Evolutionary conservation across 257 asterid genomes (phyloP).

Genomic region (Petunia axillaris): DNA sequence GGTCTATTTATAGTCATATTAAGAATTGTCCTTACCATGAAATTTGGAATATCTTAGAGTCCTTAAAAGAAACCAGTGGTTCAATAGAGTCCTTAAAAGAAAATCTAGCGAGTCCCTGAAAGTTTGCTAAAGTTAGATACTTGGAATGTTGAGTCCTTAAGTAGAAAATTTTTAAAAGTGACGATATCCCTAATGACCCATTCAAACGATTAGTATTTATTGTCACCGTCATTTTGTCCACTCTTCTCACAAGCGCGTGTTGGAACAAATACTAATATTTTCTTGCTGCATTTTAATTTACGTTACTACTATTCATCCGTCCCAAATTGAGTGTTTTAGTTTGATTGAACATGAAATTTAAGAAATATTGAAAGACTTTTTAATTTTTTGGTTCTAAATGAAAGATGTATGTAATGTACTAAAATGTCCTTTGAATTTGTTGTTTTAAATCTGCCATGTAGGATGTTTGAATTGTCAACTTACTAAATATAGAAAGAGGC

Average conservation of each 20-base stretch:
- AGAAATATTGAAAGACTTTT: no score
- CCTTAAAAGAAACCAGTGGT: conserved; percentile 4
- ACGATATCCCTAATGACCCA: background rate
- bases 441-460: no score
- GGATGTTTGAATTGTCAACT: no score
- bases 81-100: conserved; percentile 43
- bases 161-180: conserved; percentile 25
- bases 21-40: conserved; percentile 51
- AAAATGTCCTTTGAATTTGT: no score
- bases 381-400: no score
- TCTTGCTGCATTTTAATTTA: no score
- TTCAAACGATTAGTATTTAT: background rate
- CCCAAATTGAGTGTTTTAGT: no score
- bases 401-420: no score
- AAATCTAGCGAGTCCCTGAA: conserved; percentile 15
- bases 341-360: no score
- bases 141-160: conserved; percentile 41
- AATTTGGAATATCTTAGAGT: conserved; percentile 35
- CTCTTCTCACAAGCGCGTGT: background rate
- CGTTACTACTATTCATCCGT: no score
- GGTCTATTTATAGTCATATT: conserved; percentile 49
- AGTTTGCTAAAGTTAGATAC: background rate
- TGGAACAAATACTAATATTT: background rate
- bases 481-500: no score
- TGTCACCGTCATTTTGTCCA: background rate